phyloP scores from a whole-genome alignment of 108 stramenopile species.

The Heterococcus sp. region DNA sequence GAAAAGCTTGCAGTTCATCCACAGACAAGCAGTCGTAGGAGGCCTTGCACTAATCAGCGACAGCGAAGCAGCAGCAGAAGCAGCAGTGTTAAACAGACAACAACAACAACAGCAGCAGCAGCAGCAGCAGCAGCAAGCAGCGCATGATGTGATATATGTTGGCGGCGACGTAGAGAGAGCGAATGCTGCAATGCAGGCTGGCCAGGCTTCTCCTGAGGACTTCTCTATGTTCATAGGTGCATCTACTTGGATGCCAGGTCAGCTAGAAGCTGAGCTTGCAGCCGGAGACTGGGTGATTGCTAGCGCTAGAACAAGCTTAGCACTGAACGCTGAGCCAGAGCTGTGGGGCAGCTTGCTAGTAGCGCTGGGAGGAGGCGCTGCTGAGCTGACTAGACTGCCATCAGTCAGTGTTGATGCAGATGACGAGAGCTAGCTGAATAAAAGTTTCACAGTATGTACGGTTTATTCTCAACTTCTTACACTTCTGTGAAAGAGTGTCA shows the following conservation, averaged over 20 bases:
- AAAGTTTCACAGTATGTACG: too few species aligned
- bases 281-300: not conserved
- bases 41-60: too few species aligned
- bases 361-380: not conserved
- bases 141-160: too few species aligned
- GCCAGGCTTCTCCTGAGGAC: not conserved
- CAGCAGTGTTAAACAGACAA: too few species aligned
- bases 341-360: not conserved
- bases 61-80: too few species aligned
- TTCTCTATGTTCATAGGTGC: not conserved
- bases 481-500: too few species aligned
- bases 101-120: too few species aligned
- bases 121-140: too few species aligned
- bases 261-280: not conserved
- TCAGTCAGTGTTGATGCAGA: too few species aligned
- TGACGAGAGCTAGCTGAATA: too few species aligned
- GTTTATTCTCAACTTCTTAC: too few species aligned
- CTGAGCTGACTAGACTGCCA: not conserved
- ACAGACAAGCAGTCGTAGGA: not conserved
- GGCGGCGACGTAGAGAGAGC: not conserved
- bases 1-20: not conserved
- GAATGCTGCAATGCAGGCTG: not conserved
- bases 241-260: not conserved
- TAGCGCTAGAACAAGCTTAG: not conserved
- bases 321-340: not conserved